Evolutionary conservation across 2,329 filamentous ascomycete species (phyloP).

Genomic region (Fusarium chuoi): DNA sequence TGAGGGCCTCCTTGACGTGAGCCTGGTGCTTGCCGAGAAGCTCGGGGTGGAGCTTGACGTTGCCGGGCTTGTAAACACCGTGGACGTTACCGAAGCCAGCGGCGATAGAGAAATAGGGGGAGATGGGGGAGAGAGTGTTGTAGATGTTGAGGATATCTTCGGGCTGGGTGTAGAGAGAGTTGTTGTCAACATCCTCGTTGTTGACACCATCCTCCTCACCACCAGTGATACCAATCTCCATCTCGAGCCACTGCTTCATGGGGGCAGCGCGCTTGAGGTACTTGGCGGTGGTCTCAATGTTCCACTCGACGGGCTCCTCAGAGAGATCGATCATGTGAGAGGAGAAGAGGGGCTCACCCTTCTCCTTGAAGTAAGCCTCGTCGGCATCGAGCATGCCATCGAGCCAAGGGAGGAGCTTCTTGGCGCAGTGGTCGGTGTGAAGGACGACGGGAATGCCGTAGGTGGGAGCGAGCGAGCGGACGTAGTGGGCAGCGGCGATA

Average conservation of each 20-base stretch:
- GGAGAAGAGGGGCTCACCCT: conserved; percentile 92
- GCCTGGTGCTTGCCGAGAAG: conserved; percentile 96
- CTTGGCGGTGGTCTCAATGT: conserved; percentile 90
- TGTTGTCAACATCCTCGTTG: conserved; percentile 98
- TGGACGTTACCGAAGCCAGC: conserved; percentile 99
- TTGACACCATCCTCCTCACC: conserved; percentile 98
- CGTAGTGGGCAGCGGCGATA: conserved; percentile 91
- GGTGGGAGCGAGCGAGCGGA: conserved; percentile 84
- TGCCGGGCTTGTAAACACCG: conserved; percentile 98
- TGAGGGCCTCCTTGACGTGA: conserved; percentile 84
- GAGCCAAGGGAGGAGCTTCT: conserved; percentile 98
- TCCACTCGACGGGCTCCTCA: conserved; percentile 89
- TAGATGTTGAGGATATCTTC: conserved; percentile 95
- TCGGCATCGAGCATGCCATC: conserved; percentile 96
- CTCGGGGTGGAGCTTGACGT: conserved; percentile 96
- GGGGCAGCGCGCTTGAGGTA: conserved; percentile 95
- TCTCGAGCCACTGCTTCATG: conserved; percentile 99
- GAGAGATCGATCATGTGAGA: conserved; percentile 99
- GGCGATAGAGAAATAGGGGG: conserved; percentile 96
- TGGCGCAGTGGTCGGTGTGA: conserved; percentile 98
- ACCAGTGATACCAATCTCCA: conserved; percentile 89
- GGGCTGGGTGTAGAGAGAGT: conserved; percentile 96
- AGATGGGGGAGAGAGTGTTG: conserved; percentile 85
- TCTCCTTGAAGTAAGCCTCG: conserved; percentile 92
- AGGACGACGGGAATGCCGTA: conserved; percentile 94